phyloP scores from a whole-genome alignment of 805 yeast species.

The Hanseniaspora lindneri region DNA sequence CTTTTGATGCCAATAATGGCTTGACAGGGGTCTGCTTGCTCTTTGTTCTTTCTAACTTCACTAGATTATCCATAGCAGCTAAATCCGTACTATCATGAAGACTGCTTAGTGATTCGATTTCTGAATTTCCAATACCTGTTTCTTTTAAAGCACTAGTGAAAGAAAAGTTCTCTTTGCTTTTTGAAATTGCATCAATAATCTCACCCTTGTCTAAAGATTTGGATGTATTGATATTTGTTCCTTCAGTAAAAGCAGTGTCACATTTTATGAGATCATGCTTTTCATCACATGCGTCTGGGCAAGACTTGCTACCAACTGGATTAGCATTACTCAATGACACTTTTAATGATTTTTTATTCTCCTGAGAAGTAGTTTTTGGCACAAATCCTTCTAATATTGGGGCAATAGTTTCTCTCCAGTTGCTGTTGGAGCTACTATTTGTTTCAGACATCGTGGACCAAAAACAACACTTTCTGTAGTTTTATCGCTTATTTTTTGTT shows the following conservation, averaged over 20 bases:
- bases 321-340: constrained; percentile 26
- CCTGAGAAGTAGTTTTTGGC: constrained; percentile 54
- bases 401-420: constrained; percentile 48
- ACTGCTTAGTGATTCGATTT: constrained; percentile 15
- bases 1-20: neutral
- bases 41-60: constrained; percentile 10
- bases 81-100: constrained; percentile 16
- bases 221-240: no score
- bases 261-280: no score
- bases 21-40: constrained; percentile 7
- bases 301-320: neutral
- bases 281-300: neutral
- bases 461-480: no score
- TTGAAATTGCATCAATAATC: neutral
- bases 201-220: neutral
- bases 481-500: no score
- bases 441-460: no score
- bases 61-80: constrained; percentile 16
- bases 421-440: constrained; percentile 4
- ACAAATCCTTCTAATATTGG: constrained; percentile 64
- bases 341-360: constrained; percentile 30
- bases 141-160: neutral
- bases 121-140: neutral
- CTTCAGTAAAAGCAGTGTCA: no score
- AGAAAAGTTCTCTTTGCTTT: neutral